Evolutionary conservation across 1,284 basidiomycete genomes (phyloP).

Genomic region (Puccinia hordei): DNA sequence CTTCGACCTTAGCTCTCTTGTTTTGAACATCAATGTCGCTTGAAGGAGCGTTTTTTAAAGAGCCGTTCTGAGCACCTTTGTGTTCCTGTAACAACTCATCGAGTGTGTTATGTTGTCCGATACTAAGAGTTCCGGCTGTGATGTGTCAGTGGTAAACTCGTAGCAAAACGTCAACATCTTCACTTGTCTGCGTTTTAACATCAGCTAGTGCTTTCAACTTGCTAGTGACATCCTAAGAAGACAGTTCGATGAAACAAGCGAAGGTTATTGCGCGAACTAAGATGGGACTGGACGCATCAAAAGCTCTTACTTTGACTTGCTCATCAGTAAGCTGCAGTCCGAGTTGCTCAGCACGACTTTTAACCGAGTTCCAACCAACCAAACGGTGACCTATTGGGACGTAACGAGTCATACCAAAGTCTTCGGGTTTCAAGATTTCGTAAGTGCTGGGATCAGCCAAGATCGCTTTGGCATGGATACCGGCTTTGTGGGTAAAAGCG

Average conservation of each 20-base stretch:
- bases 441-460: slow-evolving; percentile 99
- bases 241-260: not conserved
- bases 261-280: not conserved
- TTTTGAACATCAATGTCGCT: slow-evolving; percentile 8
- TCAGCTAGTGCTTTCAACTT: slow-evolving; percentile 99
- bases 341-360: slow-evolving; percentile 96
- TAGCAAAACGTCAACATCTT: slow-evolving; percentile 95
- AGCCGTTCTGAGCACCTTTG: slow-evolving; percentile 35
- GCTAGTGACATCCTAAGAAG: slow-evolving; percentile 82
- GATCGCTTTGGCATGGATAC: slow-evolving; percentile 99
- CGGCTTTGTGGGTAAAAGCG: slow-evolving; percentile 99
- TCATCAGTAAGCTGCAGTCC: slow-evolving; percentile 81
- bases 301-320: slow-evolving; percentile 64
- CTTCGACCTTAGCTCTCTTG: slow-evolving; percentile 25
- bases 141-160: slow-evolving; percentile 67
- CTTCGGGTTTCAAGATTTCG: slow-evolving; percentile 91
- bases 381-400: slow-evolving; percentile 97
- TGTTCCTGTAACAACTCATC: slow-evolving; percentile 52
- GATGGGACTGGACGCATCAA: not conserved
- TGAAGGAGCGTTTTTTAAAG: not conserved
- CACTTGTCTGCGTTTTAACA: slow-evolving; percentile 96
- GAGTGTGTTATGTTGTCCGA: slow-evolving; percentile 41
- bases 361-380: slow-evolving; percentile 98
- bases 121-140: slow-evolving; percentile 46
- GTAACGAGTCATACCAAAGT: slow-evolving; percentile 96